Base-by-base conservation (phyloP, 2,329 filamentous ascomycete species). In the Zasmidium angulare region DNA sequence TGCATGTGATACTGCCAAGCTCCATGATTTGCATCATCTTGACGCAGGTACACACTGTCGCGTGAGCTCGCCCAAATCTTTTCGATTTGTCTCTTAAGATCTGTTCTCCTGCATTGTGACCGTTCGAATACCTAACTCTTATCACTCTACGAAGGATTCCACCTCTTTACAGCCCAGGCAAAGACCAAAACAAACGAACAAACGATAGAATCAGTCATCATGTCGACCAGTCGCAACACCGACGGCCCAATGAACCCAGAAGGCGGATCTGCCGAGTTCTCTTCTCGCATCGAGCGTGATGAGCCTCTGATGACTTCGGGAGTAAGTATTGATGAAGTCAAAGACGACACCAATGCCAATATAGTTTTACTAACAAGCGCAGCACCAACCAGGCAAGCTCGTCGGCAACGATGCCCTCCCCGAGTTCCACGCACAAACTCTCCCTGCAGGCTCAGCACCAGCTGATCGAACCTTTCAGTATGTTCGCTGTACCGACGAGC, bases 331-430 rank as follows among this genome's bases (percentile, higher is more conserved):
- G 20, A 48, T 24, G 43, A 52, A 11, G 19, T 52, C 23, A 46
- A 50, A 20, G 49, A 57, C 20, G 51, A 36, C 22, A 11, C 55
- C 24, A 19, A 49, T 53, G 26, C 46, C n/a, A 50, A n/a, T n/a
- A n/a, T n/a, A n/a, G n/a, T n/a, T n/a, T 49, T 56, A 47, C 21
- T 43, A 43, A 43, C 36, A 43, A 19, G 22, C 20, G 12, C 65
- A 89, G 86, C 88, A 91, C 74, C 79, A 85, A 69, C 81, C 83
- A 2, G 88, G 88, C 54, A 77, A 81, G 66, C 81, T 84, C 61
- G 81, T 85, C 58, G 83, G 83, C 68, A 84, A 85, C 65, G 86
- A 88, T 55, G 76, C 77, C 22, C 70, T 75, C 12, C 85, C 85
- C 20, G 87, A 89, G 69, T 91, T 89, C 78, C 78, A 82, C 67